Evolutionary conservation across 2,329 filamentous ascomycete genomes (phyloP).

Genomic region (Trichoderma atroviride): DNA sequence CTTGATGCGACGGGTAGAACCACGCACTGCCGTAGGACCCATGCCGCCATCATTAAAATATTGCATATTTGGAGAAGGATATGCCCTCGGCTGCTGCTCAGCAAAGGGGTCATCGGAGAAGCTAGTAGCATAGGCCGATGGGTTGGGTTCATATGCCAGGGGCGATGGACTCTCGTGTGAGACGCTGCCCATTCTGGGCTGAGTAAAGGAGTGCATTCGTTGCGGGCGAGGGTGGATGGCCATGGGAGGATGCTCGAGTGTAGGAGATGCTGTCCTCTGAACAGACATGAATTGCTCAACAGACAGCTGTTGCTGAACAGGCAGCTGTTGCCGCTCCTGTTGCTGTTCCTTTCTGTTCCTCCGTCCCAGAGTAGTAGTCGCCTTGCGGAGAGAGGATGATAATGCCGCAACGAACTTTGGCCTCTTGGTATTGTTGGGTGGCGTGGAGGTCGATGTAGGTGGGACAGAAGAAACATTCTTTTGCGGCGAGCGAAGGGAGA

Average conservation of each 20-base stretch:
- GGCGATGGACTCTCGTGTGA: conserved; percentile 34
- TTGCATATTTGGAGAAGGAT: conserved; percentile 33
- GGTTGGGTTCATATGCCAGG: conserved; percentile 33
- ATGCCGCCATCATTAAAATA: conserved; percentile 40
- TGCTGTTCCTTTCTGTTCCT: conserved; percentile 35
- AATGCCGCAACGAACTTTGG: conserved; percentile 47
- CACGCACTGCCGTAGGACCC: conserved; percentile 43
- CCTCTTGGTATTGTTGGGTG: conserved; percentile 39
- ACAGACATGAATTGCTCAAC: too few relatives aligned
- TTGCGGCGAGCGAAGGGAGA: conserved; percentile 48
- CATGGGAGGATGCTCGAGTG: conserved; percentile 39
- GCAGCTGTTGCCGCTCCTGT: not conserved
- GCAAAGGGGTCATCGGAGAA: conserved; percentile 45
- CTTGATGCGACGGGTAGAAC: conserved; percentile 40
- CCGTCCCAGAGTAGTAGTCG: conserved; percentile 40
- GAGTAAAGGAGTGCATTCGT: conserved; percentile 30
- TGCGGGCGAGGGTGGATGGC: conserved; percentile 39
- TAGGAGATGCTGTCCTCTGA: conserved; percentile 38
- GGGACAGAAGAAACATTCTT: conserved; percentile 34
- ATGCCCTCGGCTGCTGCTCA: conserved; percentile 35
- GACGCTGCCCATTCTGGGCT: conserved; percentile 23
- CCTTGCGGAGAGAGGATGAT: conserved; percentile 47
- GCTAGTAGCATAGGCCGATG: conserved; percentile 41
- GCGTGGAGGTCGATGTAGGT: conserved; percentile 40
- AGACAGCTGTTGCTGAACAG: not conserved